A percentile compares a stretch with the other conserved stretches of the same genome.
These are phyloP conservation scores for Fusarium subglutinans DNA, from an alignment of 2,329 filamentous ascomycete species.

Conservation along the genomic window DNA sequence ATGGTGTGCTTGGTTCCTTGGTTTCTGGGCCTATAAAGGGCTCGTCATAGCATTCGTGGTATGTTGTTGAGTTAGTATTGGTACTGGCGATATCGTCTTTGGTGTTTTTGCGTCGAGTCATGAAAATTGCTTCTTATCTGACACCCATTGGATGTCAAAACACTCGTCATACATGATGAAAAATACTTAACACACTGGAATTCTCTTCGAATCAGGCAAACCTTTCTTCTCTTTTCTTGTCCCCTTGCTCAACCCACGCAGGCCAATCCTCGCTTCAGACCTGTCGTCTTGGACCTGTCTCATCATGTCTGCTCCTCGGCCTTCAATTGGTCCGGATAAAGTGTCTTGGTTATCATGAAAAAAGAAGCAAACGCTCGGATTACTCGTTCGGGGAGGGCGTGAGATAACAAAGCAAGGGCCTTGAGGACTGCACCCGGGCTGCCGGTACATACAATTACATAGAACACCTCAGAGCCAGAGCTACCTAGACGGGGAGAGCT, in stretches of 20 bases:
- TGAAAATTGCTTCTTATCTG: not conserved
- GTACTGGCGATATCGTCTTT: slow-evolving; percentile 25
- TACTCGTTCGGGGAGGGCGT: slow-evolving; percentile 29
- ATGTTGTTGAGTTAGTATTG: slow-evolving; percentile 10
- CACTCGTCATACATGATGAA: not conserved
- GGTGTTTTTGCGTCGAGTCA: slow-evolving; percentile 27
- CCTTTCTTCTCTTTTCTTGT: not conserved
- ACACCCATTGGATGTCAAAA: not conserved
- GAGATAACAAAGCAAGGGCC: not conserved
- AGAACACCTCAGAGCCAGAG: not conserved
- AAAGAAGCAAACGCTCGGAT: slow-evolving; percentile 22
- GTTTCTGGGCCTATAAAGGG: not conserved
- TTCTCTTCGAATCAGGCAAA: not conserved
- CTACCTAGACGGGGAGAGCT: not conserved
- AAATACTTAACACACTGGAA: not conserved
- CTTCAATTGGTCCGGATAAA: slow-evolving; percentile 36
- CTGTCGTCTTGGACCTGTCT: slow-evolving; percentile 7
- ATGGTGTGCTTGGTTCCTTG: slow-evolving; percentile 21
- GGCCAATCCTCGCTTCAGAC: slow-evolving; percentile 12
- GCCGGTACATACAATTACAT: too few relatives aligned
- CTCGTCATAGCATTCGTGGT: slow-evolving; percentile 13
- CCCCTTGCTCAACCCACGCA: not conserved
- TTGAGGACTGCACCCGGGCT: slow-evolving; percentile 6
- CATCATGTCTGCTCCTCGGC: slow-evolving; percentile 17
- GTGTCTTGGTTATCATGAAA: slow-evolving; percentile 20